Evolutionary conservation across 116 monocot genomes (phyloP), one percentile per base, ranked within the genome.

Genomic region (Iris pallida): DNA sequence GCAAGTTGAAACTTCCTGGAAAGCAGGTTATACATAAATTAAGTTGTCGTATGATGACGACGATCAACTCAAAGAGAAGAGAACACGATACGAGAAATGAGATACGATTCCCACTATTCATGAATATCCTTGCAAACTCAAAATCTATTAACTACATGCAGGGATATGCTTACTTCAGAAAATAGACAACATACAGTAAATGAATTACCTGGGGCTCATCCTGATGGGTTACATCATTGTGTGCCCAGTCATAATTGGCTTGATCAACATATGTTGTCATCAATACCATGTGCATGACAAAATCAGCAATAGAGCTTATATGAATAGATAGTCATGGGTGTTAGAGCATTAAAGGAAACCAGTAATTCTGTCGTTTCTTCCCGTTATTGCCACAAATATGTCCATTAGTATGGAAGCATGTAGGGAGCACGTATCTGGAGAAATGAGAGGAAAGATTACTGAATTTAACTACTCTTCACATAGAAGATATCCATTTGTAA

Each of bases 1-100:
- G 18, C 83, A 65, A 62, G 76, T 49, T 16, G 82, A 75, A 42
- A 44, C 54, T 63, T 86, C 89, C 93, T 93, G 83, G 4, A 66
- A 66, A 71, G 1, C 48, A 78, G 4, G 74, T 5, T 18, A 16
- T 45, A 57, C 41, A 70, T 42, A 20, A 45, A 30, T 53, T 48
- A 3, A 59, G 0, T 17, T 63, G 30, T 30, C 0, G 30, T 30
- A 30, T 30, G 30, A 30, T 3, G 30, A 30, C 30, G 30, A 30
- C 30, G 30, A 3, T 30, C 30, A 30, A 30, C 30, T 30, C 30
- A 30, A 30, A 30, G 20, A 10, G 47, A 7, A 17, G 8, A 17
- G 7, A 30, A 30, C 3, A 30, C 30, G 30, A 30, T 30, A 16
- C 42, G 45, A 62, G 61, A 13, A 7, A 12, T 13, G 8, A 45